Base-by-base conservation (phyloP, 257 asterid genomes). In the Salvia miltiorrhiza region DNA sequence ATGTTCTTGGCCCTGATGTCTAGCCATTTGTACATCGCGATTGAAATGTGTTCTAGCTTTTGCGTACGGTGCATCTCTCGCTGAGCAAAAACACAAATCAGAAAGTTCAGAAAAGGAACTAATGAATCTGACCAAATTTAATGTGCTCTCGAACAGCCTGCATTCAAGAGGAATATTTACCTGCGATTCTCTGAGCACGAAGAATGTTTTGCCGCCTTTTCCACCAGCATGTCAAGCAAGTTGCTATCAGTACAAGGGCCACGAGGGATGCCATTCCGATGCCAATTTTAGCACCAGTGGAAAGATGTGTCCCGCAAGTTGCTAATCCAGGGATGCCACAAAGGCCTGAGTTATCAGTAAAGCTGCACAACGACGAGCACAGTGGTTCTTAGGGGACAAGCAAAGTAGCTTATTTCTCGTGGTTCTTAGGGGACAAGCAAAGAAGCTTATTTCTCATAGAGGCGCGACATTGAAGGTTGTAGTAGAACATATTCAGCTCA, bases 41-140 rank as follows among this genome's bases (percentile, higher is more conserved):
- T 84, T 76, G 69, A 86, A 82, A 2, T 86, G 88, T 9, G 97
- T 94, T 65, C 97, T 77, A 17, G 89, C 84, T 69, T 89, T 94
- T 4, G 99, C 99, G 47, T 91, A 94, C 2, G 99, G 99, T 33
- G 99, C 99, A 23, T 82, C 96, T 81, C 97, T 85, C 69, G 97
- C 99, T 89, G 90, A 73, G 21, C 10, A 48, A 57, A 49, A 3
- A 5, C 58, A 49, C 35, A 57, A 33, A 41, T 17, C 11, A 56
- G 3, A 14, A 60, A 9, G 61, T 74, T n/a, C 63, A 78, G 32
- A 28, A 64, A 23, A 35, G 0, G 35, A 53, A 41, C 32, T 19
- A 10, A 40, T 59, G 33, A 20, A 30, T 4, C 9, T 48, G 30
- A 30, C 40, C n/a, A 16, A 9, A 35, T 63, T 24, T 24, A 21